These are phyloP conservation scores for Ophiosphaerella narmari DNA, from an alignment of 2,329 filamentous ascomycete genomes.

Conservation along the genomic window DNA sequence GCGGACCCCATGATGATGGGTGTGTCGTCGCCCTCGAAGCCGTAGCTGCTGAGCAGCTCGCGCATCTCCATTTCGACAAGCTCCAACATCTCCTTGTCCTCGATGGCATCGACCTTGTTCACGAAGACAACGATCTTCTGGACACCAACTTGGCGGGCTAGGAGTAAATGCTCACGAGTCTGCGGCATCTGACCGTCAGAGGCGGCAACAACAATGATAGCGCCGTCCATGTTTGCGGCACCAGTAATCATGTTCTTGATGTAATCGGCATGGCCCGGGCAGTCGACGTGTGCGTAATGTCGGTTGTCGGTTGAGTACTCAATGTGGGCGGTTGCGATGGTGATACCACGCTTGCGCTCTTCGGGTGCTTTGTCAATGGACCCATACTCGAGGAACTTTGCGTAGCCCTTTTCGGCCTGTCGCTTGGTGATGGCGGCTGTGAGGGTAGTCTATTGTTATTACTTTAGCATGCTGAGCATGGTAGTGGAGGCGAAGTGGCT, in stretches of 20 bases:
- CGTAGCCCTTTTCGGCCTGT: conserved; percentile 91
- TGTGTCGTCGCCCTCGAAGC: conserved; percentile 97
- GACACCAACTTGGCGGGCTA: conserved; percentile 97
- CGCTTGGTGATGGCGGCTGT: conserved; percentile 99
- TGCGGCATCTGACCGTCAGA: conserved; percentile 99
- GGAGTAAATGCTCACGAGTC: conserved; percentile 96
- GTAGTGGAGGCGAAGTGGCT: conserved; percentile 14
- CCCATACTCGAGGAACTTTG: conserved; percentile 95
- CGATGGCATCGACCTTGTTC: conserved; percentile 98
- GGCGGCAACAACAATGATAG: conserved; percentile 97
- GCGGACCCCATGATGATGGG: conserved; percentile 97
- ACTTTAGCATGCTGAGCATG: conserved; percentile 19
- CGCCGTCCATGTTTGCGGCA: conserved; percentile 98
- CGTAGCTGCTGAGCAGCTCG: conserved; percentile 88
- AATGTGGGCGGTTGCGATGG: conserved; percentile 97
- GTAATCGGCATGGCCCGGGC: conserved; percentile 99
- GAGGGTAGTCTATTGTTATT: conserved; percentile 76
- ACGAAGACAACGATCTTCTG: conserved; percentile 99
- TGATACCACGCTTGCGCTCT: conserved; percentile 99
- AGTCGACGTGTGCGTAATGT: conserved; percentile 99
- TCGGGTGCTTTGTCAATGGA: conserved; percentile 98
- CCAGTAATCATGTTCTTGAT: conserved; percentile 99
- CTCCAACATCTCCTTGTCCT: conserved; percentile 99
- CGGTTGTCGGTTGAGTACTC: conserved; percentile 93
- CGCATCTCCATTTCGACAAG: conserved; percentile 99